These are phyloP conservation scores for Cystofilobasidium capitatum DNA, from an alignment of 768 basidiomycete genomes.

Conservation along the genomic window DNA sequence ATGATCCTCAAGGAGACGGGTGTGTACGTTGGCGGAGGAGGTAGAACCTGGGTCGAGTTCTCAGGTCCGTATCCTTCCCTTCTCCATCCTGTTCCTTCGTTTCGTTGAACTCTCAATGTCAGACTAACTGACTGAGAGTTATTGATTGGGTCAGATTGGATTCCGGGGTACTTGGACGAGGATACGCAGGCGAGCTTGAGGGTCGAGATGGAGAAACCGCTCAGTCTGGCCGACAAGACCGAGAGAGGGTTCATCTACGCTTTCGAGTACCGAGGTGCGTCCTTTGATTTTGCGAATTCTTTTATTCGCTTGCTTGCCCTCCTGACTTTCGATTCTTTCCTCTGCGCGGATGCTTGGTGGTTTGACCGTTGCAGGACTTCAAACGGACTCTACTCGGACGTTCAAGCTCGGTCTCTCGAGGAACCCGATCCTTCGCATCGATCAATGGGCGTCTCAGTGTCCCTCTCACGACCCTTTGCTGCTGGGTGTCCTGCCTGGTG, in stretches of 20 bases:
- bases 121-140: not conserved
- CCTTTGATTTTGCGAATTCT: not conserved
- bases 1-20: conserved; percentile 1
- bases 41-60: conserved; percentile 1
- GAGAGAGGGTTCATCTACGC: not conserved
- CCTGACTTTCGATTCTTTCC: not conserved
- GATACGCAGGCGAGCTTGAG: not conserved
- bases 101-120: not conserved
- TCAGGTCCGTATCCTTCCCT: not conserved
- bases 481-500: not conserved
- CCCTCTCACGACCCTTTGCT: conserved; percentile 6
- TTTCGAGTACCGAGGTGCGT: conserved; percentile 8
- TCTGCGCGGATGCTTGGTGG: too few relatives aligned
- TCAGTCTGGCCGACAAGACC: not conserved
- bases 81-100: not conserved
- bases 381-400: not conserved
- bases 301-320: not conserved
- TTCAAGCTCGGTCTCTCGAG: conserved; percentile 14
- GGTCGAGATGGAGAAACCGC: conserved; percentile 9
- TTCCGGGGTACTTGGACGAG: not conserved
- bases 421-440: conserved; percentile 6
- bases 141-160: not conserved
- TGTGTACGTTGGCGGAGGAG: conserved; percentile 2
- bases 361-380: not conserved
- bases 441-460: conserved; percentile 7